Conservation (phyloP, 768 basidiomycete genomes). For the Boletus sp. region DNA sequence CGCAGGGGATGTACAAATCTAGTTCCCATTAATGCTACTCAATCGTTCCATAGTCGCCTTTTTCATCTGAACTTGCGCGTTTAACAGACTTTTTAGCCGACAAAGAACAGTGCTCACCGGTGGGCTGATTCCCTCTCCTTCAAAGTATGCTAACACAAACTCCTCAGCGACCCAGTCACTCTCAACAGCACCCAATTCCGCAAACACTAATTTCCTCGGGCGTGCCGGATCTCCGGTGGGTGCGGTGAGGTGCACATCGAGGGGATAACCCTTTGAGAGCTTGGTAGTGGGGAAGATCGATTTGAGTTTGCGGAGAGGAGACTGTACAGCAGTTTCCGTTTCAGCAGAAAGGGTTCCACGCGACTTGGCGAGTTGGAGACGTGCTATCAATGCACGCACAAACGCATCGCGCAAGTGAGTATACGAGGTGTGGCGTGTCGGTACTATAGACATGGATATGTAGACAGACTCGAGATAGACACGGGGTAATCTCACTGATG, state of each 20-base stretch:
- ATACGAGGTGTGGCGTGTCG: constrained; percentile 72
- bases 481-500: constrained; percentile 49
- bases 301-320: constrained; percentile 69
- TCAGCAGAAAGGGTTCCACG: constrained; percentile 54
- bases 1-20: not conserved
- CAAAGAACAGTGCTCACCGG: constrained; percentile 43
- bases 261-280: constrained; percentile 59
- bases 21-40: constrained; percentile 14
- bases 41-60: constrained; percentile 24
- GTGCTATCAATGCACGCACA: constrained; percentile 64
- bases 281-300: constrained; percentile 72
- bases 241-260: constrained; percentile 66
- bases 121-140: constrained; percentile 66
- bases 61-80: constrained; percentile 26
- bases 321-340: constrained; percentile 52
- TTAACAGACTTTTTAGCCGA: not conserved
- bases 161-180: constrained; percentile 73
- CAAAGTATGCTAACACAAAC: constrained; percentile 73
- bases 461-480: not conserved
- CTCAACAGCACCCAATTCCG: constrained; percentile 71
- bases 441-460: constrained; percentile 46
- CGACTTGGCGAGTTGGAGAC: constrained; percentile 51
- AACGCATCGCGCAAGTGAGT: constrained; percentile 83
- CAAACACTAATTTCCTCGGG: constrained; percentile 57
- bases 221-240: constrained; percentile 44